Evolutionary conservation across 805 yeast species (phyloP).

Genomic region (Jamesozyma gamospora): DNA sequence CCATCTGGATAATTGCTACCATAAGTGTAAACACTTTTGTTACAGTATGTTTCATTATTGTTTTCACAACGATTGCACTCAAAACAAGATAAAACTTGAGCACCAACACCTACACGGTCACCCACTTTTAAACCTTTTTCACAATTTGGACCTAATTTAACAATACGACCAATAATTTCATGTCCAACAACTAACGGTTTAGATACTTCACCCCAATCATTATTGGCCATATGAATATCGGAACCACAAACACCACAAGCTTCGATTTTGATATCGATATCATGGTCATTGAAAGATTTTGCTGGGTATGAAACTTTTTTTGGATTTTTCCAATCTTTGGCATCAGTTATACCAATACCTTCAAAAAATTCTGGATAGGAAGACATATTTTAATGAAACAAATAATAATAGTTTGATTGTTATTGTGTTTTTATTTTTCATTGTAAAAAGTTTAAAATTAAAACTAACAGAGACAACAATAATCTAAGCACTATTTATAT

Average conservation of each 20-base stretch:
- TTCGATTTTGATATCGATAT: slow-evolving; percentile 48
- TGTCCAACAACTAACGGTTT: slow-evolving; percentile 51
- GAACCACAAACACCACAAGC: slow-evolving; percentile 64
- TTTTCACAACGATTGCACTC: slow-evolving; percentile 49
- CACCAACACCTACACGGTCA: slow-evolving; percentile 75
- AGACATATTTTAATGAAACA: too few relatives aligned
- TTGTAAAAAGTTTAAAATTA: too few relatives aligned
- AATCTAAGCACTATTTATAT: too few relatives aligned
- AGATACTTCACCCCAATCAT: slow-evolving; percentile 16
- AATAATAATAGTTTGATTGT: too few relatives aligned
- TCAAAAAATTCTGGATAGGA: slow-evolving; percentile 36
- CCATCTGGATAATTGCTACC: slow-evolving; percentile 35
- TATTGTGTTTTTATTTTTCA: too few relatives aligned
- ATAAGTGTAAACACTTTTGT: slow-evolving; percentile 41
- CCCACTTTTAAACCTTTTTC: slow-evolving; percentile 44
- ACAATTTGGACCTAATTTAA: slow-evolving; percentile 50
- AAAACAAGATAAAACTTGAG: slow-evolving; percentile 51
- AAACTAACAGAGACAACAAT: too few relatives aligned
- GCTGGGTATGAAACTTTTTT: slow-evolving; percentile 41
- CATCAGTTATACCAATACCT: slow-evolving; percentile 47
- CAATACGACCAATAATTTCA: slow-evolving; percentile 53
- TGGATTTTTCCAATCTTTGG: slow-evolving; percentile 47
- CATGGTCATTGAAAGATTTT: slow-evolving; percentile 35
- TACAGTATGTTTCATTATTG: slow-evolving; percentile 51
- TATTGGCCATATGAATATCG: slow-evolving; percentile 30